Percentiles rank a stretch among this genome's conserved stretches.
phyloP scores from a whole-genome alignment of 305 asterid genomes.

The Fraxinus floribunda region DNA sequence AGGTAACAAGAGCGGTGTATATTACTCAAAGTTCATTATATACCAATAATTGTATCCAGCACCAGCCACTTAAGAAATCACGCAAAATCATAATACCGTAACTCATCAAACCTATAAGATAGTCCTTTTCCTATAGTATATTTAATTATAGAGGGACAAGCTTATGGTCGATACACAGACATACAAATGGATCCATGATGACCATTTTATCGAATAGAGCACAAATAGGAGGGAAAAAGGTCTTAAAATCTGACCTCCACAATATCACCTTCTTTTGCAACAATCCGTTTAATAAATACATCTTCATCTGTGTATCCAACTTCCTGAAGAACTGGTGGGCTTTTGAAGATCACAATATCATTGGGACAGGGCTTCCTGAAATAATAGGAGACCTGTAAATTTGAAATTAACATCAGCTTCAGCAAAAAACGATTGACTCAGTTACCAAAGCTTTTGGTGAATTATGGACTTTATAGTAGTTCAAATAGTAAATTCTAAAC shows the following conservation, averaged over 20 bases:
- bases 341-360: slow-evolving; percentile 85
- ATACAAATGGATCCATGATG: neutral
- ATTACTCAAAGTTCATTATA: neutral
- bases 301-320: slow-evolving; percentile 94
- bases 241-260: slow-evolving; percentile 70
- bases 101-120: neutral
- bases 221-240: neutral
- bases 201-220: neutral
- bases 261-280: slow-evolving; percentile 88
- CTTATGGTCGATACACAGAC: neutral
- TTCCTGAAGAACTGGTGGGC: slow-evolving; percentile 97
- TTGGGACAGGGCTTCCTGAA: slow-evolving; percentile 92
- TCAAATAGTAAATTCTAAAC: neutral
- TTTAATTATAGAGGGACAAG: neutral
- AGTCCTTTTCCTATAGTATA: neutral
- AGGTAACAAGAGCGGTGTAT: neutral
- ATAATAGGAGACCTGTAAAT: slow-evolving; percentile 77
- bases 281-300: slow-evolving; percentile 88
- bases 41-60: neutral
- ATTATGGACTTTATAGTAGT: neutral
- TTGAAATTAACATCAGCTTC: slow-evolving; percentile 10
- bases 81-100: neutral
- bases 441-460: neutral
- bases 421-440: neutral
- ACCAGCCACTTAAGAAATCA: slow-evolving; percentile 1